phyloP scores from a whole-genome alignment of 352 stramenopile species.

The Saprolegnia parasitica region DNA sequence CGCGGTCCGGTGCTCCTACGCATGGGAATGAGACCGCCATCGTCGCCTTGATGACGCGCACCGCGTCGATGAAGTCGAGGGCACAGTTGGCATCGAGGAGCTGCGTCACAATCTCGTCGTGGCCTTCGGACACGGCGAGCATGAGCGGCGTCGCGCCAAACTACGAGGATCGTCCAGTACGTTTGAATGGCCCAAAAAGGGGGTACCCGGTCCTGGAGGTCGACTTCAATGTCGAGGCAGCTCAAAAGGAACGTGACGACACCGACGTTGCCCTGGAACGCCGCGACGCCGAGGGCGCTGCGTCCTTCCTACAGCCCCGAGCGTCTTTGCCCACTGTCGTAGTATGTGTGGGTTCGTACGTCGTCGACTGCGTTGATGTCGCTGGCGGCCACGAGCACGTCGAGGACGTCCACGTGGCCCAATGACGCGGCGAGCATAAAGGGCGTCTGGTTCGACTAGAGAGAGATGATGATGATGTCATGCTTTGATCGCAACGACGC shows the following conservation, averaged over 20 bases:
- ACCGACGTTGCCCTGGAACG: not conserved
- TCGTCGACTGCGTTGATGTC: constrained; percentile 14
- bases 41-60: not conserved
- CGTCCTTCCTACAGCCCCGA: not conserved
- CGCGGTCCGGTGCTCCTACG: constrained; percentile 2
- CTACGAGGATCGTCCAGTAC: no score
- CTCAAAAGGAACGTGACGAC: not conserved
- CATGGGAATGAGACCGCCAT: not conserved
- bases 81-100: not conserved
- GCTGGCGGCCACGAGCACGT: not conserved
- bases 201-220: constrained; percentile 10
- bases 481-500: not conserved
- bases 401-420: not conserved
- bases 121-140: not conserved
- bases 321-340: not conserved
- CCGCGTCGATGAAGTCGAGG: not conserved
- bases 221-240: not conserved
- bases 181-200: no score
- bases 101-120: not conserved
- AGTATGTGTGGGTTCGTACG: not conserved
- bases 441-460: constrained; percentile 8
- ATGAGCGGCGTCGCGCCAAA: constrained; percentile 4
- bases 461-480: not conserved
- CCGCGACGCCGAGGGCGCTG: not conserved
- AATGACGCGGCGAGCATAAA: not conserved